These are phyloP conservation scores for Millerozyma miso DNA, from an alignment of 805 yeast species.

Conservation along the genomic window DNA sequence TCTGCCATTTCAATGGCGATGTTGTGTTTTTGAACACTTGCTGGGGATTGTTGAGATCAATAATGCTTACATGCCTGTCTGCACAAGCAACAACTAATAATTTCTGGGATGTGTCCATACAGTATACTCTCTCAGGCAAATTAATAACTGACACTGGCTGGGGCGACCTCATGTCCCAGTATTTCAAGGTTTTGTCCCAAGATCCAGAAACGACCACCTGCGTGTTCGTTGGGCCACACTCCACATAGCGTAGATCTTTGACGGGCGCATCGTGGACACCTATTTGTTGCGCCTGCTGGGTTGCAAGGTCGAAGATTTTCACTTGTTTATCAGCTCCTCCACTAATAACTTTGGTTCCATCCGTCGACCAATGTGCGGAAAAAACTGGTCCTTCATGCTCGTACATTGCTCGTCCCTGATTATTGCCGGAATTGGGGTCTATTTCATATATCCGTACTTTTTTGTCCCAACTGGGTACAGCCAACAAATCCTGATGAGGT, in stretches of 20 bases:
- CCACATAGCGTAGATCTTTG: constrained; percentile 66
- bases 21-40: constrained; percentile 66
- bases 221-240: constrained; percentile 79
- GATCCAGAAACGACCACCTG: constrained; percentile 87
- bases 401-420: constrained; percentile 83
- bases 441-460: constrained; percentile 92
- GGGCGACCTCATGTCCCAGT: constrained; percentile 90
- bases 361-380: constrained; percentile 74
- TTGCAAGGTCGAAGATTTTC: constrained; percentile 72
- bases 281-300: constrained; percentile 78
- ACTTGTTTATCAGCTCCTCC: constrained; percentile 89
- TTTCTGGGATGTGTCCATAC: constrained; percentile 80
- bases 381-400: constrained; percentile 90
- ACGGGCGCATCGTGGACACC: constrained; percentile 87
- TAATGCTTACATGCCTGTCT: constrained; percentile 71
- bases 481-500: constrained; percentile 75
- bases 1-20: constrained; percentile 88
- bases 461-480: constrained; percentile 92
- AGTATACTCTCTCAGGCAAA: constrained; percentile 86
- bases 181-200: constrained; percentile 92
- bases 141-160: constrained; percentile 76
- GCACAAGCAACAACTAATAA: constrained; percentile 92
- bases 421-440: constrained; percentile 61
- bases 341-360: constrained; percentile 82
- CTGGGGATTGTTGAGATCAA: constrained; percentile 81